These are phyloP conservation scores for Cyclotella distinguenda DNA, from an alignment of 108 stramenopile species.

Conservation along the genomic window DNA sequence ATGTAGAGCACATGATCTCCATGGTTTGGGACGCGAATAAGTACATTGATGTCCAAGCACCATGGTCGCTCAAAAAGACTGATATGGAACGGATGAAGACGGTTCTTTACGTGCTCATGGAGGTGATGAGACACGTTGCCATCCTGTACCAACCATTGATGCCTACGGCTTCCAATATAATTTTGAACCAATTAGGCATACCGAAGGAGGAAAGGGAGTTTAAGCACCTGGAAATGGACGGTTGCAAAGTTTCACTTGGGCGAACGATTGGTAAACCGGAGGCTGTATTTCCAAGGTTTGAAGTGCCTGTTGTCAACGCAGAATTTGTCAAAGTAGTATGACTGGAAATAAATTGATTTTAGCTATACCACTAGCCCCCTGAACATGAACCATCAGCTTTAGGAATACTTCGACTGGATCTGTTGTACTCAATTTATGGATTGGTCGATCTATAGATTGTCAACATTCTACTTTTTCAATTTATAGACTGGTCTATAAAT, in stretches of 20 bases:
- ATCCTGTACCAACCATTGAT: conserved; percentile 94
- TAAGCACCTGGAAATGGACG: conserved; percentile 58
- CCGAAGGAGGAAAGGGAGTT: conserved; percentile 75
- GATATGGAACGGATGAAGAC: conserved; percentile 82
- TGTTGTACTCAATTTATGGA: too few relatives aligned
- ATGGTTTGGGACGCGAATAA: conserved; percentile 91
- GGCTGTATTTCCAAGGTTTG: conserved; percentile 78
- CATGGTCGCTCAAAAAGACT: conserved; percentile 91
- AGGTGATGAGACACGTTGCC: conserved; percentile 83
- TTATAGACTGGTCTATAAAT: too few relatives aligned
- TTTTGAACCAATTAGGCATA: conserved; percentile 87
- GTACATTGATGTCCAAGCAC: conserved; percentile 89
- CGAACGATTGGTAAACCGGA: conserved; percentile 62
- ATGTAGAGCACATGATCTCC: conserved; percentile 72
- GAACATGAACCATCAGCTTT: too few relatives aligned
- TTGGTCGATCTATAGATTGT: too few relatives aligned
- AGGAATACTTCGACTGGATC: too few relatives aligned
- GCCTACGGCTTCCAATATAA: conserved; percentile 75
- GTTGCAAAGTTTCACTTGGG: conserved; percentile 54
- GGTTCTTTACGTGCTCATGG: conserved; percentile 88
- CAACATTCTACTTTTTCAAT: too few relatives aligned
- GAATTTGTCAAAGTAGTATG: too few relatives aligned
- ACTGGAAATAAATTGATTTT: not conserved
- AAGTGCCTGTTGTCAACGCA: conserved; percentile 52
- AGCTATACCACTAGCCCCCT: too few relatives aligned